phyloP scores from a whole-genome alignment of 495 filamentous ascomycete species.

The Tuber aestivum region DNA sequence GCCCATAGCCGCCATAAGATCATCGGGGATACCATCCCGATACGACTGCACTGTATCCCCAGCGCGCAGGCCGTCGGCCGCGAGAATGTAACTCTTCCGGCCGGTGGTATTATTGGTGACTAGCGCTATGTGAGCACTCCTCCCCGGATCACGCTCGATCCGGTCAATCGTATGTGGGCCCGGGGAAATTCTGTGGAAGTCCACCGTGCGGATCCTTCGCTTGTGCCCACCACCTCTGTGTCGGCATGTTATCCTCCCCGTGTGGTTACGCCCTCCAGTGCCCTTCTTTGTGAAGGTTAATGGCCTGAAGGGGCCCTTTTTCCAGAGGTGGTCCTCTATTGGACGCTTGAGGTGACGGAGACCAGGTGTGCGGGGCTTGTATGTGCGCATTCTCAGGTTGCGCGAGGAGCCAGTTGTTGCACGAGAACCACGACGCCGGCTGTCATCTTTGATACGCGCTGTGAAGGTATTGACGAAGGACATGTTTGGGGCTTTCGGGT shows the following conservation, averaged over 20 bases:
- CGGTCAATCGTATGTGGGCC: constrained; percentile 83
- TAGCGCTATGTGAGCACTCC: constrained; percentile 87
- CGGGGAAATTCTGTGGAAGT: constrained; percentile 68
- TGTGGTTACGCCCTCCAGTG: constrained; percentile 86
- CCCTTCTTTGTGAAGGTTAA: constrained; percentile 89
- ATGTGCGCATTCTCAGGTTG: constrained; percentile 61
- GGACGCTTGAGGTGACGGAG: constrained; percentile 82
- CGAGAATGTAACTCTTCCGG: constrained; percentile 79
- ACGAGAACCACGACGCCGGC: background rate
- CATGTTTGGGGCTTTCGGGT: background rate
- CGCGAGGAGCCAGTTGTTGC: constrained; percentile 10
- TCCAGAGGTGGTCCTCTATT: constrained; percentile 94
- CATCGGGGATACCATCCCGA: constrained; percentile 74
- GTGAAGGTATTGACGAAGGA: background rate
- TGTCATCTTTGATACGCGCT: background rate
- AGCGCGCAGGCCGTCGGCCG: constrained; percentile 83
- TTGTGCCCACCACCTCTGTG: constrained; percentile 89
- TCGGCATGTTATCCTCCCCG: constrained; percentile 73
- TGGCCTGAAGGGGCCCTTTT: constrained; percentile 72
- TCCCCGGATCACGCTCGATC: constrained; percentile 92
- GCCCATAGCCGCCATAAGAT: constrained; percentile 82
- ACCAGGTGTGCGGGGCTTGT: constrained; percentile 93
- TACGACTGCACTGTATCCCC: constrained; percentile 91
- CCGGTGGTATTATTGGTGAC: constrained; percentile 63
- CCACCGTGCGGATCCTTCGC: constrained; percentile 81